Conservation (phyloP, 2,329 filamentous ascomycete genomes). For the Fusarium stilboides region DNA sequence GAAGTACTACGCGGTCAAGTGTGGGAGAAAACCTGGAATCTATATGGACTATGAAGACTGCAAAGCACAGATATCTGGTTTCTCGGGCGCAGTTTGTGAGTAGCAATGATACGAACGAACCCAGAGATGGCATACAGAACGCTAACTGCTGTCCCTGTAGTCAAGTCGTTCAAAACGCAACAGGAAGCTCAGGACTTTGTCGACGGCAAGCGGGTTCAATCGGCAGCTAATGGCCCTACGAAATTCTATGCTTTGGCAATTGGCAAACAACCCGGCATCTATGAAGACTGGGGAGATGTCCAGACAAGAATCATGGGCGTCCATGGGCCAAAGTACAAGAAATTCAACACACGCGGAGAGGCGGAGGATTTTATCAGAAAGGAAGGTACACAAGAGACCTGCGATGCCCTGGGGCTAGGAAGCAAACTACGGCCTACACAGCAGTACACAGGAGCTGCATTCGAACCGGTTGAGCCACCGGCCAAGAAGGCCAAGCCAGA, state of each 20-base stretch:
- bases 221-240: conserved; percentile 59
- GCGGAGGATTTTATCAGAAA: conserved; percentile 82
- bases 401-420: conserved; percentile 58
- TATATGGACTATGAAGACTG: conserved; percentile 75
- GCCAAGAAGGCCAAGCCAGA: conserved; percentile 46
- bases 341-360: conserved; percentile 77
- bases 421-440: conserved; percentile 31
- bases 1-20: conserved; percentile 76
- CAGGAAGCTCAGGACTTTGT: conserved; percentile 86
- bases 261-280: conserved; percentile 72
- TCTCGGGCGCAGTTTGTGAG: conserved; percentile 77
- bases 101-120: conserved; percentile 44
- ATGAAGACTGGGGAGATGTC: conserved; percentile 77
- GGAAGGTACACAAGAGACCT: conserved; percentile 62
- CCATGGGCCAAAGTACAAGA: conserved; percentile 79
- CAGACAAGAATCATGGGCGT: conserved; percentile 81
- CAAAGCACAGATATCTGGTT: conserved; percentile 72
- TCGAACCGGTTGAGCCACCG: conserved; percentile 41
- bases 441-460: conserved; percentile 14
- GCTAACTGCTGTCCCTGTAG: conserved; percentile 60
- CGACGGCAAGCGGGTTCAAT: conserved; percentile 67
- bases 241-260: conserved; percentile 74
- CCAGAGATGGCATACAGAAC: background rate
- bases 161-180: conserved; percentile 82
- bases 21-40: conserved; percentile 71